Conservation (phyloP, 164 flowering plant species). For the Tetracentron sinense region DNA sequence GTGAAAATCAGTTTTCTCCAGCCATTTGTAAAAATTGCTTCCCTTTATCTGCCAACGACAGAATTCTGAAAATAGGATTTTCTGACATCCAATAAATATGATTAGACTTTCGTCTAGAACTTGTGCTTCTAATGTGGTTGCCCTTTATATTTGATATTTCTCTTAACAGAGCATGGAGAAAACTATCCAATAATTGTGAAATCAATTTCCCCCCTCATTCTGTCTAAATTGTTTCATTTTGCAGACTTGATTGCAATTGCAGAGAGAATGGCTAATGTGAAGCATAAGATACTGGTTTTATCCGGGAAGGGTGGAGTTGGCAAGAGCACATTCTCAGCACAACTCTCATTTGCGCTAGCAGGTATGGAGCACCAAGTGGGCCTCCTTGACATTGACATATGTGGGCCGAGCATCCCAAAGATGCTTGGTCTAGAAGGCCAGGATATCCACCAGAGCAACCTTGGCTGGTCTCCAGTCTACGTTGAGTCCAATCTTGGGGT, state of each 20-base stretch:
- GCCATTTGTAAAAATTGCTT: no score
- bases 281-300: constrained; percentile 84
- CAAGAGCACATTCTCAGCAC: constrained; percentile 94
- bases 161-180: no score
- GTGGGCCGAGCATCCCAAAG: constrained; percentile 97
- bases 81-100: no score
- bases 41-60: no score
- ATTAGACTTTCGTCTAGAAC: no score
- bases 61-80: no score
- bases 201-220: no score
- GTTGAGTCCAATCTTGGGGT: constrained; percentile 92
- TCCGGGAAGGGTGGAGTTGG: constrained; percentile 99
- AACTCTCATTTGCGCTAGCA: constrained; percentile 78
- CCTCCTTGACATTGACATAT: constrained; percentile 85
- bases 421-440: constrained; percentile 96
- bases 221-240: no score
- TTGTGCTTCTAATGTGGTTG: no score
- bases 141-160: no score
- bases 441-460: constrained; percentile 85
- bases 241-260: constrained; percentile 81
- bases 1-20: no score
- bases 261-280: constrained; percentile 88
- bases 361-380: constrained; percentile 86
- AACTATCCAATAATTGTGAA: no score
- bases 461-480: constrained; percentile 90